A percentile compares a stretch with the other conserved stretches of the same genome.
phyloP scores from a whole-genome alignment of 2,329 filamentous ascomycete genomes.

The Hypoxylon sp. region DNA sequence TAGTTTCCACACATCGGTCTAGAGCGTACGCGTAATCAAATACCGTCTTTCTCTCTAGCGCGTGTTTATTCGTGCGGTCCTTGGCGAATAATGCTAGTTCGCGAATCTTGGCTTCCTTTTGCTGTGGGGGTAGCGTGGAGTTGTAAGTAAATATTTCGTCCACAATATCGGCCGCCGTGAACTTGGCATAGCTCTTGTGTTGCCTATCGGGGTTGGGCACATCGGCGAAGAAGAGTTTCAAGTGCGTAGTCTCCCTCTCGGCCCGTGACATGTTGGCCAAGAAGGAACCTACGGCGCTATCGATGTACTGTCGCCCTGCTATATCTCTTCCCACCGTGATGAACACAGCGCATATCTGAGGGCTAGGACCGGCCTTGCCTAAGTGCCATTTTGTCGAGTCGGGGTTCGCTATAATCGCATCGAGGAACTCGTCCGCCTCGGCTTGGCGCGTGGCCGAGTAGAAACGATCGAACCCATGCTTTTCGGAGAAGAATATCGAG shows the following conservation, averaged over 20 bases:
- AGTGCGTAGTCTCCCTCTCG: slow-evolving; percentile 49
- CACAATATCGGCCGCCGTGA: slow-evolving; percentile 44
- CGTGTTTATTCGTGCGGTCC: slow-evolving; percentile 44
- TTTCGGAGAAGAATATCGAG: slow-evolving; percentile 54
- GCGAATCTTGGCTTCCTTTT: slow-evolving; percentile 44
- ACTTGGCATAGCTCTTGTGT: slow-evolving; percentile 48
- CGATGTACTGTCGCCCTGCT: slow-evolving; percentile 52
- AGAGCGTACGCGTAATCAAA: slow-evolving; percentile 54
- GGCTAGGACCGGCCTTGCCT: slow-evolving; percentile 46
- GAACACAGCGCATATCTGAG: slow-evolving; percentile 52
- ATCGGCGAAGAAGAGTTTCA: slow-evolving; percentile 55
- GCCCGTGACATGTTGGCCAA: slow-evolving; percentile 52
- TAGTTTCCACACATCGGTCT: slow-evolving; percentile 48
- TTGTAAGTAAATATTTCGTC: slow-evolving; percentile 53
- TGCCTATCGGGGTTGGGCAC: slow-evolving; percentile 49
- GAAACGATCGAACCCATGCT: slow-evolving; percentile 53
- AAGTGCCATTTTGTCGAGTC: slow-evolving; percentile 31
- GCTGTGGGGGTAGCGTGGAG: slow-evolving; percentile 37
- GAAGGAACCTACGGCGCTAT: slow-evolving; percentile 53
- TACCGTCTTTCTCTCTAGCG: slow-evolving; percentile 51
- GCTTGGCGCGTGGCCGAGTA: slow-evolving; percentile 52
- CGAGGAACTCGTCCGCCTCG: slow-evolving; percentile 51
- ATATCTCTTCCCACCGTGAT: slow-evolving; percentile 51
- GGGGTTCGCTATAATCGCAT: slow-evolving; percentile 43
- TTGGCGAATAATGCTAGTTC: slow-evolving; percentile 45